Conservation (phyloP, 2,329 filamentous ascomycete species). For the Stagonosporopsis cucurbitacearum region DNA sequence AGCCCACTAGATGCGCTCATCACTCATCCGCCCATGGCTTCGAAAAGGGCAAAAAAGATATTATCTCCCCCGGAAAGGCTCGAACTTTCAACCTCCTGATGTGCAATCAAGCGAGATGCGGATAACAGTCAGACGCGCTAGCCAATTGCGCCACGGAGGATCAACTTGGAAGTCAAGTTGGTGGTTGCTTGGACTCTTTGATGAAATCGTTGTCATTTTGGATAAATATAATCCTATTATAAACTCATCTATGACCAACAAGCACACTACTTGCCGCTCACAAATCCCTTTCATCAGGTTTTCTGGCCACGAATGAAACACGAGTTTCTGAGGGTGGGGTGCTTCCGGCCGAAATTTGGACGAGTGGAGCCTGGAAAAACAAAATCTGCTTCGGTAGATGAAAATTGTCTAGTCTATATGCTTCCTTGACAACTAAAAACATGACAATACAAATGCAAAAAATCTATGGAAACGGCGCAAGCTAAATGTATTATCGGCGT, state of each 20-base stretch:
- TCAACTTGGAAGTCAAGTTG: conserved; percentile 9
- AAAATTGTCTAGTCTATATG: background rate
- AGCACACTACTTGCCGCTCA: too few species aligned
- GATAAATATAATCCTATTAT: too few species aligned
- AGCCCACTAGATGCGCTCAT: too few species aligned
- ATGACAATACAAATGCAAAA: background rate
- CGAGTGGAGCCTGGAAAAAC: too few species aligned
- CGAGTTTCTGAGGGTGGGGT: too few species aligned
- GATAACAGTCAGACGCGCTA: conserved; percentile 66
- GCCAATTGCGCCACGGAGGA: conserved; percentile 55
- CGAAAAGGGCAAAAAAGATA: conserved; percentile 11
- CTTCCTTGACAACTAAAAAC: background rate
- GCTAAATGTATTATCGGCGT: background rate
- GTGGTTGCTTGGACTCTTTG: conserved; percentile 8
- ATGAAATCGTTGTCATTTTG: background rate
- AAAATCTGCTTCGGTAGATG: too few species aligned
- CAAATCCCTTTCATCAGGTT: too few species aligned
- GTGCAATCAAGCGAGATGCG: conserved; percentile 19
- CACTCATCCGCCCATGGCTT: too few species aligned
- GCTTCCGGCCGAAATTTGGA: too few species aligned
- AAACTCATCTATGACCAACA: too few species aligned
- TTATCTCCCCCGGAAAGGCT: conserved; percentile 24
- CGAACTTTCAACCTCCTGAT: conserved; percentile 26
- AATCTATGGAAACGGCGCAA: background rate
- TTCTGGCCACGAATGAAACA: too few species aligned